Conservation (phyloP, 345 rosid species). For the Linum lewisii region DNA sequence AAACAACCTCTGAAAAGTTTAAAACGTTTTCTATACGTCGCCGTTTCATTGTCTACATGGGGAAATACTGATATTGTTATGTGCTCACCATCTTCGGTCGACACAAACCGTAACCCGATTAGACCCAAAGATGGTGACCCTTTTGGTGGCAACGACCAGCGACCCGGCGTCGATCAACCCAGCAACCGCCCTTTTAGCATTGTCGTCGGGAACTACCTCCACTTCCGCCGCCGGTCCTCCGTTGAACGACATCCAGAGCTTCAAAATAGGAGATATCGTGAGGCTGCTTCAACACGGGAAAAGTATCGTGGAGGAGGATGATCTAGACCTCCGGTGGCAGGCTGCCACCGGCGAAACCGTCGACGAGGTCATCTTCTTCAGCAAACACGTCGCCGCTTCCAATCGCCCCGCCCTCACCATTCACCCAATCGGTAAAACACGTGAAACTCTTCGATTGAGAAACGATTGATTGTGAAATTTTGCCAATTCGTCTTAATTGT, state of each 20-base stretch:
- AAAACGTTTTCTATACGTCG: no score
- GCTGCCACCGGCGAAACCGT: slow-evolving; percentile 70
- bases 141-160: slow-evolving; percentile 61
- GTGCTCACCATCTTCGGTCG: no score
- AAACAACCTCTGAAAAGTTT: no score
- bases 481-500: background rate
- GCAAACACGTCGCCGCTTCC: slow-evolving; percentile 88
- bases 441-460: no score
- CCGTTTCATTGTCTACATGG: no score
- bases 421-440: slow-evolving; percentile 86
- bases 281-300: slow-evolving; percentile 58
- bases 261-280: slow-evolving; percentile 31
- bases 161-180: slow-evolving; percentile 96
- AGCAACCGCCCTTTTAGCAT: slow-evolving; percentile 55
- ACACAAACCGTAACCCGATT: no score
- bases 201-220: slow-evolving; percentile 30
- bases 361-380: slow-evolving; percentile 75
- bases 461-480: no score
- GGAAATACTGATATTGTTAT: no score
- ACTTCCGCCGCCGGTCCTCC: slow-evolving; percentile 39
- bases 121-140: slow-evolving; percentile 46
- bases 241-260: slow-evolving; percentile 47
- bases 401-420: slow-evolving; percentile 85
- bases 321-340: slow-evolving; percentile 80
- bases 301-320: slow-evolving; percentile 60